These are phyloP conservation scores for Yarrowia sp. DNA, from an alignment of 805 yeast genomes.

Conservation along the genomic window DNA sequence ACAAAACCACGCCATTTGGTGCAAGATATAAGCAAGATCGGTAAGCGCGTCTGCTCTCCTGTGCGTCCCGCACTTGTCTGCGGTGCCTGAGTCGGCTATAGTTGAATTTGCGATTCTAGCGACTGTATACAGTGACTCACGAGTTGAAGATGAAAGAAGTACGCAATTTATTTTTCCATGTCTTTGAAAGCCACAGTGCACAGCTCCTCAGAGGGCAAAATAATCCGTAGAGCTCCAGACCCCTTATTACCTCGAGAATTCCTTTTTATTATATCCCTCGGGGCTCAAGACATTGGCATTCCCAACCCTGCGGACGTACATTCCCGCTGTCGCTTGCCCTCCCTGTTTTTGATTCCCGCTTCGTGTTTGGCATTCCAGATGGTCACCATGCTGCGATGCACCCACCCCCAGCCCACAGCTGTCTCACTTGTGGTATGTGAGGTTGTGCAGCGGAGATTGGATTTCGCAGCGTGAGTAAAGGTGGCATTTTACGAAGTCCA, in stretches of 20 bases:
- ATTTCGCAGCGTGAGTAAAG: too few relatives aligned
- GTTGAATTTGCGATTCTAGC: not conserved
- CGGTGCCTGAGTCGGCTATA: too few relatives aligned
- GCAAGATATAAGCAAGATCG: not conserved
- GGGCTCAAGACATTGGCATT: not conserved
- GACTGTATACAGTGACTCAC: not conserved
- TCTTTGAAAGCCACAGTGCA: too few relatives aligned
- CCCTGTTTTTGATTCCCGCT: not conserved
- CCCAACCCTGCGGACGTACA: not conserved
- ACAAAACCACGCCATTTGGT: slow-evolving; percentile 11
- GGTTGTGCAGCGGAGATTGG: not conserved
- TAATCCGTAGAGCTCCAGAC: too few relatives aligned
- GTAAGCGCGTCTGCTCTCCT: not conserved
- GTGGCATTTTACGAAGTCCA: too few relatives aligned
- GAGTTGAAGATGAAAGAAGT: too few relatives aligned
- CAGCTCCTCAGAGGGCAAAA: too few relatives aligned
- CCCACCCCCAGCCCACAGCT: slow-evolving; percentile 18
- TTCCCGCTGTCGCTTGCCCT: slow-evolving; percentile 17
- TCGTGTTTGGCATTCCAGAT: not conserved
- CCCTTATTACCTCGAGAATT: not conserved
- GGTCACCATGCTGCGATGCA: not conserved
- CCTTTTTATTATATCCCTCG: slow-evolving; percentile 4
- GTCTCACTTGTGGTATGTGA: slow-evolving; percentile 20
- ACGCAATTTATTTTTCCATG: too few relatives aligned
- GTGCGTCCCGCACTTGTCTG: too few relatives aligned